Base-by-base conservation (phyloP, 148 eudicot genomes). In the Selenicereus undatus region DNA sequence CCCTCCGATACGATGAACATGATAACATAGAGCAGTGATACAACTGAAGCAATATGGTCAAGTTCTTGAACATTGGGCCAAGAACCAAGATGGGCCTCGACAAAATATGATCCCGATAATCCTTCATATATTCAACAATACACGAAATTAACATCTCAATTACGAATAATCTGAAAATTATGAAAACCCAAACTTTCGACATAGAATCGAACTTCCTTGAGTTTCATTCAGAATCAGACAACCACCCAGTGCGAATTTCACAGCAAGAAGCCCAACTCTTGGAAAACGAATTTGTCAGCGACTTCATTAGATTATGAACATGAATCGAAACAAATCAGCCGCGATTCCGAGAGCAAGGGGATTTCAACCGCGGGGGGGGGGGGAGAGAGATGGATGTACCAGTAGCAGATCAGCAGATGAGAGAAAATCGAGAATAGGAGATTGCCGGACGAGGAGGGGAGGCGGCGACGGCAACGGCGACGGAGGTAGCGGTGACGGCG, bases 391-490 rank as follows among this genome's bases (percentile, higher is more conserved):
- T 72, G 52, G 45, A 72, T 72, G 75, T 72, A 72, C 75, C 51
- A 36, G 75, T 42, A 42, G 26, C 75, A 39, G 52, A 42, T 72
- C 24, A 42, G 75, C 72, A 69, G 72, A 22, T 27, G n/a, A 42
- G 27, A 72, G 13, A 72, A n/a, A 39, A 42, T 71, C 42, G 24
- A 35, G n/a, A 35, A 71, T 5, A 71, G 21, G 45, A 35, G n/a
- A 20, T 32, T 27, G 32, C 35, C 71, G 17, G 36, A 66, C 36
- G 18, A 66, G 30, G 16, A 42, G 29, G 20, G 13, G 14, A 26
- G 51, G 6, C 51, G 75, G 75, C 51, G 75, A 10, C 51, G 48
- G 75, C 75, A 51, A 72, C 50, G 75, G 52, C 29, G 75, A 72
- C 51, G 75, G 75, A 18, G 74, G 32, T n/a, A 45, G 11, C 48